These are phyloP conservation scores for Calonectria hawksworthii DNA, from an alignment of 2,329 filamentous ascomycete genomes.

Conservation along the genomic window DNA sequence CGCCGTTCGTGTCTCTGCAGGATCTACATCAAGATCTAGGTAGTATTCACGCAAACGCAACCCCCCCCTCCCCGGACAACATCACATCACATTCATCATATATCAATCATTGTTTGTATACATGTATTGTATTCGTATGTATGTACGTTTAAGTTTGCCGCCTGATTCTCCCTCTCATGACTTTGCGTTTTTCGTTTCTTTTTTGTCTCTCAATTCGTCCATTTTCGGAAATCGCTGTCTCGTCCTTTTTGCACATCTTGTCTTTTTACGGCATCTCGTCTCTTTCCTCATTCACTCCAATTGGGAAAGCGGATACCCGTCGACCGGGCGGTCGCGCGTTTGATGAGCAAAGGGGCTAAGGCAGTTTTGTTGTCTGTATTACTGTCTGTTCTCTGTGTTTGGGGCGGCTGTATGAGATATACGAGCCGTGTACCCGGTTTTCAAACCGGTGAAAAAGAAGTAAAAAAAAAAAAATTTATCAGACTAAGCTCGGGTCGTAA, in stretches of 20 bases:
- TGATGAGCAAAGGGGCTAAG: neutral
- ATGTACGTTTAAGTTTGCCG: neutral
- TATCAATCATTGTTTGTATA: neutral
- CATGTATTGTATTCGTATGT: neutral
- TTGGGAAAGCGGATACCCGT: neutral
- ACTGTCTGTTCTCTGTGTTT: neutral
- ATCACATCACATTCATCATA: constrained; percentile 1
- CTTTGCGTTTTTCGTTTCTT: neutral
- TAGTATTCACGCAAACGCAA: neutral
- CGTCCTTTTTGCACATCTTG: neutral
- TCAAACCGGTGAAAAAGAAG: neutral
- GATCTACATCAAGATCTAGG: neutral
- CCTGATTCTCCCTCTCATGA: neutral
- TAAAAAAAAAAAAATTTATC: neutral
- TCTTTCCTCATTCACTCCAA: neutral
- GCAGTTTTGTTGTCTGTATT: neutral
- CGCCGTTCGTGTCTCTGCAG: neutral
- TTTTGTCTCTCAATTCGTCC: neutral
- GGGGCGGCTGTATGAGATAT: constrained; percentile 2
- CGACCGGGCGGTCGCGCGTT: neutral
- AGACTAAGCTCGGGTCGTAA: neutral
- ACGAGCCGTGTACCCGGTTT: constrained; percentile 1
- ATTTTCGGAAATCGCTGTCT: neutral
- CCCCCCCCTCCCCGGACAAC: no score
- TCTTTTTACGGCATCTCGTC: neutral